phyloP scores from a whole-genome alignment of 2,329 filamentous ascomycete genomes.

The Fusarium subtropicale region DNA sequence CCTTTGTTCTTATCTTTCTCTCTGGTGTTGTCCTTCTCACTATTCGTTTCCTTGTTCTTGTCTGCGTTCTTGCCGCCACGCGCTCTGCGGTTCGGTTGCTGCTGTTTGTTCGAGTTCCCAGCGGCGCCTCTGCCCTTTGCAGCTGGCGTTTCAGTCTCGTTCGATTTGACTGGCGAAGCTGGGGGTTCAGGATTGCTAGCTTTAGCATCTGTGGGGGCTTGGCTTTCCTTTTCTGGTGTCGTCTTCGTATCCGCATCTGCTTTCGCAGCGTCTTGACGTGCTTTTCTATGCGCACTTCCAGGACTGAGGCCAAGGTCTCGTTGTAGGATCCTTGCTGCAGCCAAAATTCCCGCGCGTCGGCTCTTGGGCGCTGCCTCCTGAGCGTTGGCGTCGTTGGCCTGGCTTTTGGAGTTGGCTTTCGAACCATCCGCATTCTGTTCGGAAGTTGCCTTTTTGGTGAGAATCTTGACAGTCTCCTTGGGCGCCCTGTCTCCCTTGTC shows the following conservation, averaged over 20 bases:
- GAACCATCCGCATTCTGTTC: slow-evolving; percentile 62
- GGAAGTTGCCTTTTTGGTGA: slow-evolving; percentile 68
- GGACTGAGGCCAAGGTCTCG: slow-evolving; percentile 74
- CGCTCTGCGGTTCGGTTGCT: slow-evolving; percentile 47
- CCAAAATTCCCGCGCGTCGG: slow-evolving; percentile 69
- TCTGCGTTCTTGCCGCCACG: slow-evolving; percentile 55
- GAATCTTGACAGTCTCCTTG: slow-evolving; percentile 71
- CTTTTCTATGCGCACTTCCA: slow-evolving; percentile 70
- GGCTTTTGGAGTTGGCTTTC: slow-evolving; percentile 55
- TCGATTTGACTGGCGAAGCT: slow-evolving; percentile 36
- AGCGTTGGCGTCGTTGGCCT: slow-evolving; percentile 47
- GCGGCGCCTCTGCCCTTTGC: slow-evolving; percentile 42
- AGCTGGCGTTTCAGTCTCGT: slow-evolving; percentile 31
- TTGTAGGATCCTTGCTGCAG: slow-evolving; percentile 73
- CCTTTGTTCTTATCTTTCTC: slow-evolving; percentile 45
- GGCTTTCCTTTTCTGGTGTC: slow-evolving; percentile 51
- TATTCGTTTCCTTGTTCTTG: slow-evolving; percentile 53
- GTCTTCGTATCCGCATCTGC: slow-evolving; percentile 62
- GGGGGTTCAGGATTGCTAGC: slow-evolving; percentile 34
- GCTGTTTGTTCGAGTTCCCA: slow-evolving; percentile 44
- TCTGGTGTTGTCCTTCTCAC: slow-evolving; percentile 46
- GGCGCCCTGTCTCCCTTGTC: slow-evolving; percentile 65
- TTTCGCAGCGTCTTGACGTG: slow-evolving; percentile 69
- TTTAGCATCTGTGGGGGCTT: slow-evolving; percentile 22
- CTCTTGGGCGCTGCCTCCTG: slow-evolving; percentile 61